Evolutionary conservation across 805 yeast species (phyloP).

Genomic region (Kazachstania kunashirensis): DNA sequence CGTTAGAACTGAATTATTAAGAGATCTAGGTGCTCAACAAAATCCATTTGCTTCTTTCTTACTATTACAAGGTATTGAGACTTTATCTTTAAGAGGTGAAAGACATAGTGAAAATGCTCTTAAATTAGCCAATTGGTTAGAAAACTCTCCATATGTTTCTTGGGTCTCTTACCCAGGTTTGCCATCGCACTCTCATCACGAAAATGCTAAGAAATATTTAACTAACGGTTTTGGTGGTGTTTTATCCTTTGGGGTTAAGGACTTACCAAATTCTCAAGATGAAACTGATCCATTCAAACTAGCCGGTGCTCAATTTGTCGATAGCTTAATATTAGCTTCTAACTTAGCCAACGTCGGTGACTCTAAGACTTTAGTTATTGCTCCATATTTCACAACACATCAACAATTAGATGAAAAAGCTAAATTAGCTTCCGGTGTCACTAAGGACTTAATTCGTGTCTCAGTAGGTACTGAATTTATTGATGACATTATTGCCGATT

Average conservation of each 20-base stretch:
- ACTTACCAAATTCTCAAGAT: conserved; percentile 37
- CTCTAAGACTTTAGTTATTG: conserved; percentile 86
- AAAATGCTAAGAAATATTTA: conserved; percentile 74
- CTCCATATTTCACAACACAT: conserved; percentile 94
- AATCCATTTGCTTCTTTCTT: conserved; percentile 86
- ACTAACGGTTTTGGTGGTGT: conserved; percentile 78
- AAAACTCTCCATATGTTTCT: conserved; percentile 59
- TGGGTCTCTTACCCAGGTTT: conserved; percentile 95
- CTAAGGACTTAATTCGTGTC: conserved; percentile 79
- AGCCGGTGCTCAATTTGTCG: conserved; percentile 78
- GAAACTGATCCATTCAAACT: conserved; percentile 53
- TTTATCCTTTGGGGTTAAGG: conserved; percentile 81
- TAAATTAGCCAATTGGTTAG: conserved; percentile 68
- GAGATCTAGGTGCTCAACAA: conserved; percentile 86
- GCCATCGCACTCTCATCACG: conserved; percentile 66
- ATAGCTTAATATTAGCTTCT: conserved; percentile 72
- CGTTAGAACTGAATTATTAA: conserved; percentile 70
- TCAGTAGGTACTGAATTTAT: conserved; percentile 87
- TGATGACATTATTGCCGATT: conserved; percentile 83
- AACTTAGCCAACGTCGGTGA: conserved; percentile 97
- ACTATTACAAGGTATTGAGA: conserved; percentile 85
- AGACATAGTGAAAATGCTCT: conserved; percentile 82
- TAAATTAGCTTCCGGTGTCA: conserved; percentile 75
- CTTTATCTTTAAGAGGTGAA: conserved; percentile 86
- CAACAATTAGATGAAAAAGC: conserved; percentile 81